Evolutionary conservation across 2,329 filamentous ascomycete genomes (phyloP), one percentile per base, ranked within the genome.

Genomic region (Tricladium varicosporioides): DNA sequence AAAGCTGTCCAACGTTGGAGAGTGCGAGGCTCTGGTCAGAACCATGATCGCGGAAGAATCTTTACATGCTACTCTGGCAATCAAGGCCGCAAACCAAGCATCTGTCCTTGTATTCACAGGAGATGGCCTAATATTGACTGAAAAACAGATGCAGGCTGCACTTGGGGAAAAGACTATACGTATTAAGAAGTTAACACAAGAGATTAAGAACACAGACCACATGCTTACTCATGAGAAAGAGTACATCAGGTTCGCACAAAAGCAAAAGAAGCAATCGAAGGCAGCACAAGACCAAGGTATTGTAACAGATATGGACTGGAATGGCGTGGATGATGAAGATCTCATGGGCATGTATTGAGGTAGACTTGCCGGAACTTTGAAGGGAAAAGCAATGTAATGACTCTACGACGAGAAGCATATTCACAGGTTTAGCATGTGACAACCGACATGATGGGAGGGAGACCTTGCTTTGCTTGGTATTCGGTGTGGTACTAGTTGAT

Each of bases 1-100:
- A 32, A 63, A 67, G 8, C 70, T 84, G 11, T 66, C 69, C 10
- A 58, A 58, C 13, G 74, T 79, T 14, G 71, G 72, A 11, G 75
- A 80, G 19, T 71, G 79, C 2, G 73, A 78, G 61, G 60, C 61
- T 10, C 72, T 87, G 4, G 67, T 86, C 19, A 73, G 74, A 55
- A 70, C 72, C 54, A 87, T 87, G 83, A 81, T 86, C 31, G 72
- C 71, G 32, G 74, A 75, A 5, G 78, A 77, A 10, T 79, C 83
- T 71, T 70, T 87, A 18, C 70, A 74, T 22, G 84, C 81, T 1
- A 74, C 73, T 14, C 69, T 87, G n/a, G 22, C 22, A 27, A 76
- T 80, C 62, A 56, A 53, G 43, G 74, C 76, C 8, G 69, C 73
- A 5, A 70, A 70, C 45, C 76, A 73, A 42, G 74, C 75, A 1